Percentiles rank a stretch among this genome's conserved stretches.
Evolutionary conservation across 2,329 filamentous ascomycete genomes (phyloP).

Genomic region (Ceratocystis ficicola): DNA sequence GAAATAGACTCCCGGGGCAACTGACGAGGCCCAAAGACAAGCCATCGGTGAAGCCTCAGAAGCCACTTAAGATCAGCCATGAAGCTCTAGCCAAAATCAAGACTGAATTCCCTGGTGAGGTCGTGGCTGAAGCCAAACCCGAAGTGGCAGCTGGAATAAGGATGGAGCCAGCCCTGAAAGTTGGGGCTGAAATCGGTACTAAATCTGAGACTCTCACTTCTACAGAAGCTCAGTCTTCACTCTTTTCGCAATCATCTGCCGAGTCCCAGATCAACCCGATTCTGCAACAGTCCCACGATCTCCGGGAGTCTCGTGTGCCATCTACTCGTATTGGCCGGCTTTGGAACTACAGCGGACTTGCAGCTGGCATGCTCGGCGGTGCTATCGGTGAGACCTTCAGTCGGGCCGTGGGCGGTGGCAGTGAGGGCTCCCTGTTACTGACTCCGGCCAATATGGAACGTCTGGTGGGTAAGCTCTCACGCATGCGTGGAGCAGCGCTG

Average conservation of each 20-base stretch:
- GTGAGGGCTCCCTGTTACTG: slow-evolving; percentile 61
- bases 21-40: background rate
- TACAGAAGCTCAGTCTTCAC: background rate
- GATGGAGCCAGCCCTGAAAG: slow-evolving; percentile 23
- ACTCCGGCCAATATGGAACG: slow-evolving; percentile 86
- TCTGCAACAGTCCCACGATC: slow-evolving; percentile 43
- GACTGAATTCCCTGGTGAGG: background rate
- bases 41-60: background rate
- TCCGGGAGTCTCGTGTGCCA: slow-evolving; percentile 82
- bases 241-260: background rate
- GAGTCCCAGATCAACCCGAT: slow-evolving; percentile 21
- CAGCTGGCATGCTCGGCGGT: slow-evolving; percentile 89
- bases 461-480: slow-evolving; percentile 80
- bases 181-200: slow-evolving; percentile 34
- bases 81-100: background rate
- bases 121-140: background rate
- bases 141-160: background rate
- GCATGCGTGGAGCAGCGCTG: slow-evolving; percentile 92
- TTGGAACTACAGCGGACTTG: slow-evolving; percentile 90
- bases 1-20: slow-evolving; percentile 20
- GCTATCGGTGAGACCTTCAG: slow-evolving; percentile 77
- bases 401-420: slow-evolving; percentile 58
- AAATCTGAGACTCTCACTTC: slow-evolving; percentile 25
- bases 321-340: slow-evolving; percentile 74
- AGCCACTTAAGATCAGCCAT: slow-evolving; percentile 6